Evolutionary conservation across 768 basidiomycete species (phyloP), one percentile per base, ranked within the genome.

Genomic region (Pisolithus sp.): DNA sequence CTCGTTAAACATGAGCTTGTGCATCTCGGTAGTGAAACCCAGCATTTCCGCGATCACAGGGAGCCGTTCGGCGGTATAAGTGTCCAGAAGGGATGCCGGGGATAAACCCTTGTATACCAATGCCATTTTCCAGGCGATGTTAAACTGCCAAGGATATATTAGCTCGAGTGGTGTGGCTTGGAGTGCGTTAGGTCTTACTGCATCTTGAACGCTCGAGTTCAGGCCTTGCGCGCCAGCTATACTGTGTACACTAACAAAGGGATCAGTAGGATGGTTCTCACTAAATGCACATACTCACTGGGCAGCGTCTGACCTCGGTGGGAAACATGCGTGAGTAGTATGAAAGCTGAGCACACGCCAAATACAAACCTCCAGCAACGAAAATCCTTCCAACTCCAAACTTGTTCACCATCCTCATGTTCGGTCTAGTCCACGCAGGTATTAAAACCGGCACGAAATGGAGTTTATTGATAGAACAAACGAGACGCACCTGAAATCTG

Each of bases 21-120:
- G 49, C 3, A 71, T 52, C 2, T 46, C 51, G n/a, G 71, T 71
- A 23, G 75, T 72, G 26, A 66, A 54, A 43, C 71, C 52, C 23
- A 79, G 69, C 73, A 76, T 76, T 49, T 72, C 68, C 0, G 69
- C 68, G 45, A 78, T 72, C 30, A 78, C 71, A 0, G 71, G 75
- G 31, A 77, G 55, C 13, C 78, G 74, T 55, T 78, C 78, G 13
- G 63, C 45, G n/a, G 59, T 63, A 50, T 78, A 79, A 0, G 72
- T 66, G 26, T 70, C 62, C 3, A 79, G 71, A 10, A 79, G 64
- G 7, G 65, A 52, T 0, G 48, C 54, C 4, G 68, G 59, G 3
- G 76, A 64, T 24, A 71, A 53, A 2, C 67, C 65, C 48, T 73
- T 74, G 34, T 65, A 49, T 7, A 73, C 75, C 5, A 76, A 64